Evolutionary conservation across 176 grass and related monocot genomes (phyloP), one percentile per base, ranked within the genome.

Genomic region (Pontederia crassipes): DNA sequence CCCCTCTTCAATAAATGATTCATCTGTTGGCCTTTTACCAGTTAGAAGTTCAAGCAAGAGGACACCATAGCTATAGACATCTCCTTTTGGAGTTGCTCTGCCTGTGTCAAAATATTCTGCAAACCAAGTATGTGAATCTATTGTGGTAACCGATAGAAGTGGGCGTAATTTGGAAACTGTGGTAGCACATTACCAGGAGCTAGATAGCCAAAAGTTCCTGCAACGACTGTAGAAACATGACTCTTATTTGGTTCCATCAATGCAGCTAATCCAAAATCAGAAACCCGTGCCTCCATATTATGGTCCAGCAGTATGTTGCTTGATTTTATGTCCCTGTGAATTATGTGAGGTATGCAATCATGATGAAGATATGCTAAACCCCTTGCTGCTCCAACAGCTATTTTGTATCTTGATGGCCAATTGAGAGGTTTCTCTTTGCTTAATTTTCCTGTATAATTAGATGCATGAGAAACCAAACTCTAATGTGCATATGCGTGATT

Each of bases 1-100:
- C 49, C 92, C 92, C 11, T 90, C 83, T 45, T 90, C 83, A 1
- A 96, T 35, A 62, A 90, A 96, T 10, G 81, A 82, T 78, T 88
- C 92, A 14, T 88, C 87, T 4, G 83, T 88, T 40, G 92, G 87
- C 66, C 83, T 84, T 73, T 80, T 97, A 16, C 92, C 83, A 1
- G 86, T 91, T 52, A 90, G 78, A 46, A 96, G 78, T 83, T 96
- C 83, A 0, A 97, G 84, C 66, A 97, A 56, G 61, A 97, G 67
- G 49, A 90, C 87, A 50, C 86, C 81, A 65, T 80, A 97, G 84
- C 92, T 91, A 79, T 97, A 97, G 28, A 88, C 79, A 71, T 97
- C 87, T 18, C 92, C 83, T 73, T 91, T 88, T 17, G 78, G 88
- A 16, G 87, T 91, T 28, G 83, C 87, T 78, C 75, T 84, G 27